These are phyloP conservation scores for Simplicillium sp. DNA, from an alignment of 2,329 filamentous ascomycete genomes.

Conservation along the genomic window DNA sequence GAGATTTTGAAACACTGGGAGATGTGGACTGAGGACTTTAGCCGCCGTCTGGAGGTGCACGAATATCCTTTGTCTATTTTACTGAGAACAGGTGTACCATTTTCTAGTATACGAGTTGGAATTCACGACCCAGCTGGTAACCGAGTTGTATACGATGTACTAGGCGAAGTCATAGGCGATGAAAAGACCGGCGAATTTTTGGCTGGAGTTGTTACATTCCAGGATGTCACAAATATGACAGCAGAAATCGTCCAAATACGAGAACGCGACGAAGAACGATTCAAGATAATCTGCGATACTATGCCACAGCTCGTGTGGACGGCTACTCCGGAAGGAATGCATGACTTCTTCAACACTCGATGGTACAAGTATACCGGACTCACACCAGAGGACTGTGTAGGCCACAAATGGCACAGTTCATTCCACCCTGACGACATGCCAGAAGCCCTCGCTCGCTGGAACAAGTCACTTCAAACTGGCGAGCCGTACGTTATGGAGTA, in stretches of 20 bases:
- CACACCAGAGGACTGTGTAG: slow-evolving; percentile 50
- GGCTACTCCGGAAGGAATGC: slow-evolving; percentile 51
- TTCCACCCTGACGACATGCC: slow-evolving; percentile 64
- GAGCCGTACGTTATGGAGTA: slow-evolving; percentile 64
- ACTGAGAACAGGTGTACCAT: slow-evolving; percentile 49
- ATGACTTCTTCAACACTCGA: slow-evolving; percentile 67
- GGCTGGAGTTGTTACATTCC: slow-evolving; percentile 61
- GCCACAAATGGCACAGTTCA: slow-evolving; percentile 49
- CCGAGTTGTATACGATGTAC: slow-evolving; percentile 51
- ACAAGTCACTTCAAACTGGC: slow-evolving; percentile 54
- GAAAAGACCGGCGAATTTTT: slow-evolving; percentile 61
- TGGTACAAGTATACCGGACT: slow-evolving; percentile 76
- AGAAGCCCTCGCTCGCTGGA: slow-evolving; percentile 47
- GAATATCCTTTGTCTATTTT: slow-evolving; percentile 61
- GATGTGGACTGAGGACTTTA: slow-evolving; percentile 59
- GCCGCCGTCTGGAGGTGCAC: slow-evolving; percentile 39
- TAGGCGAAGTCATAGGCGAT: slow-evolving; percentile 59
- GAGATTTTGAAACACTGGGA: slow-evolving; percentile 52
- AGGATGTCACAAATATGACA: slow-evolving; percentile 62
- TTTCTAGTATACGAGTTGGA: slow-evolving; percentile 51
- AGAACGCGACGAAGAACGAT: slow-evolving; percentile 62
- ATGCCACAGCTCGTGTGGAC: slow-evolving; percentile 70
- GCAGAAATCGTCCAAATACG: slow-evolving; percentile 61
- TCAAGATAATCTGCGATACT: slow-evolving; percentile 66
- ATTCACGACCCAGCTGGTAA: slow-evolving; percentile 45